Base-by-base conservation (phyloP, 2,329 filamentous ascomycete species). In the Arthrobotrys iridis region DNA sequence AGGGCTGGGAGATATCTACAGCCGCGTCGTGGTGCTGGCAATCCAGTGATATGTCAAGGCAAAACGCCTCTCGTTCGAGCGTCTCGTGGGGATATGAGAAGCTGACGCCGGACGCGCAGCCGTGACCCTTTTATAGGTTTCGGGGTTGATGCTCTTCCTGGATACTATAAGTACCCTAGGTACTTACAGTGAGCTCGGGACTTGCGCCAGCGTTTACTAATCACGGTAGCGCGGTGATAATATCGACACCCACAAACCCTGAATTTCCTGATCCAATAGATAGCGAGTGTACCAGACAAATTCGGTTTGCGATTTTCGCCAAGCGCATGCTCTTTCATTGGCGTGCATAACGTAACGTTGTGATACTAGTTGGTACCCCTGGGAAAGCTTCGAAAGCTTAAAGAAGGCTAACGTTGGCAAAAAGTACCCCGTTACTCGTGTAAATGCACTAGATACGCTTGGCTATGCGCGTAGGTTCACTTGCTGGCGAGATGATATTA, bases 311-410 rank as follows among this genome's bases (percentile, higher is more conserved):
- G 55, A 48, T 59, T 37, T 64, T 50, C 65, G 68, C 68, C 68
- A 73, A 73, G 68, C 68, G 50, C 50, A 50, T 22, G 15, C 24
- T 52, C 46, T 57, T 48, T 57, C 48, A 57, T 45, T 13, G 62
- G 62, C 62, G 45, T 59, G 67, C 67, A 65, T 65, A 64, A 65
- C 11, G 40, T 65, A n/a, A n/a, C n/a, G n/a, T 65, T 22, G 18
- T 30, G 24, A 46, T n/a, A 30, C 22, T 30, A 4, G 4, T 13
- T 30, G 15, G 46, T 7, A 35, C 48, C 28, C 33, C 20, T n/a
- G 48, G 15, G 26, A 55, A 55, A 28, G 46, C 48, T 55, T 55
- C 28, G 50, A 55, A 37, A 55, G 50, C 50, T 55, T 55, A n/a
- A 55, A 10, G 15, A 37, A 10, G n/a, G n/a, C 26, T 4, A 18